These are phyloP conservation scores for Kluyveromyces marxianus DNA, from an alignment of 1,139 yeast species.

Conservation along the genomic window DNA sequence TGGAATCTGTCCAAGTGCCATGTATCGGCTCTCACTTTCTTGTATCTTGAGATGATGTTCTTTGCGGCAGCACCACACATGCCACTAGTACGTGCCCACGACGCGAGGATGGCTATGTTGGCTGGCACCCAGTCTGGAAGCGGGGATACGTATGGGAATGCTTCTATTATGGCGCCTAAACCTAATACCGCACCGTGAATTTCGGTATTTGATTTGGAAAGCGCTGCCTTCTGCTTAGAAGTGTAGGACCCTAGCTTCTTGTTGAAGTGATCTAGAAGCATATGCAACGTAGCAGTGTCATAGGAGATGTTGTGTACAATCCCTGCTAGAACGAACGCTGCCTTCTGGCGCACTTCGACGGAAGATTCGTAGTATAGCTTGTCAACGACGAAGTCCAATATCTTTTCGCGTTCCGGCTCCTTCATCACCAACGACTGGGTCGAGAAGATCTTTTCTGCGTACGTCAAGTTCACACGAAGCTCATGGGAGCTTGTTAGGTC, in stretches of 20 bases:
- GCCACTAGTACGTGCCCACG: conserved; percentile 60
- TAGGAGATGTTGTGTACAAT: conserved; percentile 68
- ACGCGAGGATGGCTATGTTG: conserved; percentile 61
- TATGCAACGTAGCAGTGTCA: conserved; percentile 34
- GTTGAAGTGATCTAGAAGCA: conserved; percentile 36
- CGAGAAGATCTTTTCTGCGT: conserved; percentile 69
- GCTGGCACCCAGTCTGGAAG: conserved; percentile 88
- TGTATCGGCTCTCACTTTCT: conserved; percentile 88
- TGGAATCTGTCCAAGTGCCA: conserved; percentile 87
- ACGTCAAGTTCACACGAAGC: conserved; percentile 56
- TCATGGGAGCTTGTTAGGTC: conserved; percentile 54
- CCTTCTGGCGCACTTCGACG: conserved; percentile 70
- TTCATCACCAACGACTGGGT: conserved; percentile 57
- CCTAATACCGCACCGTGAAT: conserved; percentile 90
- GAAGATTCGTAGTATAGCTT: conserved; percentile 52
- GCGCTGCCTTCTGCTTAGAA: conserved; percentile 24
- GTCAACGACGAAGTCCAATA: conserved; percentile 48
- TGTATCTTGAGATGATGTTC: conserved; percentile 72
- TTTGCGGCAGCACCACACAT: conserved; percentile 81
- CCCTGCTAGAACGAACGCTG: conserved; percentile 72
- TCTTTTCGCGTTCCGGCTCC: conserved; percentile 39
- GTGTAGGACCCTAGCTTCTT: conserved; percentile 29
- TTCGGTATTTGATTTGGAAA: conserved; percentile 38
- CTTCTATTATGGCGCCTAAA: conserved; percentile 78
- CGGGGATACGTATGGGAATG: conserved; percentile 87